Base-by-base conservation (phyloP, 805 yeast genomes). In the Ogataea corticis region DNA sequence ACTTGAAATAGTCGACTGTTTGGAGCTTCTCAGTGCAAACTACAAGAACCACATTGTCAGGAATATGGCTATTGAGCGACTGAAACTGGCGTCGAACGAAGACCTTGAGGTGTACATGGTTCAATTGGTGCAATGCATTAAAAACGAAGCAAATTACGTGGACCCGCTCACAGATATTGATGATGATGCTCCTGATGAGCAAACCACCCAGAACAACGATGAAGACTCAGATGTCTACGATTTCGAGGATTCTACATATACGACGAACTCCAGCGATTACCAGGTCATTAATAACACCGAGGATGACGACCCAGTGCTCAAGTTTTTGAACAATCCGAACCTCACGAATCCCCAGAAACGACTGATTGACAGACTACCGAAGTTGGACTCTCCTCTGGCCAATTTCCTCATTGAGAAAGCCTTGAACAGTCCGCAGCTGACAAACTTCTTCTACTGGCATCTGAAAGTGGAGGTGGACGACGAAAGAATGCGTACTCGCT, bases 391-490 rank as follows among this genome's bases (percentile, higher is more conserved):
- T 0, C 89, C 91, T 0, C 66, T 86, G 41, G 87, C 88, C 0
- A 78, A 80, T 42, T 90, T 92, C 59, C 68, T 94, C 33, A 83
- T 91, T 33, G 81, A 81, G 21, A 73, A 92, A 37, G 82, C 96
- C 0, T 70, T 83, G 1, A 69, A 76, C 15, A 86, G 85, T 59
- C 76, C 77, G 16, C 70, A 77, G 15, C 69, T 95, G 33, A 94
- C 96, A 0, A 90, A 83, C 59, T 88, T 78, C 59, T 80, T 95
- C 49, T 91, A 88, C 63, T 94, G 99, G 98, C 88, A 85, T 60
- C 76, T 94, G 41, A 84, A 83, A 52, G 96, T 95, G 2, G 97
- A 92, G 58, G 78, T 85, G 25, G 88, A 85, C 56, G 96, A 87
- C 46, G 77, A 75, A 30, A 60, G 65, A 31, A 19, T 14, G 3